Conservation (phyloP, 208 protist species). For the Crithidia bombi region DNA sequence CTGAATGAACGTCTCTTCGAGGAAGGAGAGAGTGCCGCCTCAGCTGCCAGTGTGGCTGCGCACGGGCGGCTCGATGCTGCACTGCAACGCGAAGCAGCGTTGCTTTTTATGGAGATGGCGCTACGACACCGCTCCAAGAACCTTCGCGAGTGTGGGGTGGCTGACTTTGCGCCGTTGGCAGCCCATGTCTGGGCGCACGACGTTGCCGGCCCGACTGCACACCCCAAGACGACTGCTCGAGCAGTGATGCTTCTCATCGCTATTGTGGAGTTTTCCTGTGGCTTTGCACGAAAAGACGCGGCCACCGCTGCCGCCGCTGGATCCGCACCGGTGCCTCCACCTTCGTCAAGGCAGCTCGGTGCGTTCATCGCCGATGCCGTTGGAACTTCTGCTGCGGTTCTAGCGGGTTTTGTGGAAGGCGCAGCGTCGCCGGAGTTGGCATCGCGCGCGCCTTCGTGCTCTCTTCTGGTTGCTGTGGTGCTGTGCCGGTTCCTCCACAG, state of each 20-base stretch:
- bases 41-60: not conserved
- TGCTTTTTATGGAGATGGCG: constrained; percentile 58
- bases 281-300: not conserved
- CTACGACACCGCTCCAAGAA: constrained; percentile 33
- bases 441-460: constrained; percentile 39
- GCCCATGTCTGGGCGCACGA: constrained; percentile 37
- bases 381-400: constrained; percentile 3
- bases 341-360: not conserved
- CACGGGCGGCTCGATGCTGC: not conserved
- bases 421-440: constrained; percentile 1
- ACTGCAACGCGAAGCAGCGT: constrained; percentile 48
- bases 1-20: constrained; percentile 39
- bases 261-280: constrained; percentile 40
- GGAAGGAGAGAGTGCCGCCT: not conserved
- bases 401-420: constrained; percentile 13
- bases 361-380: constrained; percentile 15
- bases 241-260: constrained; percentile 45
- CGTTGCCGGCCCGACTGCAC: constrained; percentile 27
- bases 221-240: constrained; percentile 43
- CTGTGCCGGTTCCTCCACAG: constrained; percentile 27
- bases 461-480: constrained; percentile 37
- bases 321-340: not conserved
- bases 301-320: not conserved
- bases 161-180: constrained; percentile 40
- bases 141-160: constrained; percentile 38